A percentile compares a stretch with the other conserved stretches of the same genome.
These are phyloP conservation scores for Botrytis galanthina DNA, from an alignment of 2,329 filamentous ascomycete genomes.

Conservation along the genomic window DNA sequence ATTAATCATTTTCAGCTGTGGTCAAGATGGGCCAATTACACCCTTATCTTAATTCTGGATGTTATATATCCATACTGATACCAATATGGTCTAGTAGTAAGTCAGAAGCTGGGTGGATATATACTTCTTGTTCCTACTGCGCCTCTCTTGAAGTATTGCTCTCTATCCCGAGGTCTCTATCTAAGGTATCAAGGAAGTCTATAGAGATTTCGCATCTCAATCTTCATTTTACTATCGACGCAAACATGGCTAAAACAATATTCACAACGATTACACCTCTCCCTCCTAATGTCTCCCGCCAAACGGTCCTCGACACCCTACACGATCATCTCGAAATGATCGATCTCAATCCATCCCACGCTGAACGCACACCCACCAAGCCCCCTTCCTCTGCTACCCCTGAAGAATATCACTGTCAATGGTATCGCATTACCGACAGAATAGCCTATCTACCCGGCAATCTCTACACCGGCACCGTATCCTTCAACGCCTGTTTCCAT, in stretches of 20 bases:
- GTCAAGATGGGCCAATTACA: constrained; percentile 2
- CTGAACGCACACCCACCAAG: constrained; percentile 65
- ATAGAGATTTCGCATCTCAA: neutral
- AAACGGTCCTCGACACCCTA: constrained; percentile 69
- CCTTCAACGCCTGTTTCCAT: constrained; percentile 79
- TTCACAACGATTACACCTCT: constrained; percentile 81
- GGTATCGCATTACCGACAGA: constrained; percentile 78
- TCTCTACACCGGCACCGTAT: constrained; percentile 64
- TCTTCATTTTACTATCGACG: neutral
- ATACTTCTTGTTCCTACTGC: neutral
- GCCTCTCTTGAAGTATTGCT: neutral
- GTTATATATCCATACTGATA: neutral
- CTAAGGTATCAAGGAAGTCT: neutral
- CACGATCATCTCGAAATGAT: constrained; percentile 83
- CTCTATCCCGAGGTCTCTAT: neutral
- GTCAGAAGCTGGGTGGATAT: neutral
- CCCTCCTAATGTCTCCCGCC: constrained; percentile 63
- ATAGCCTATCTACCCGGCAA: constrained; percentile 69
- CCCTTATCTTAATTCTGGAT: neutral
- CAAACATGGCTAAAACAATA: constrained; percentile 45
- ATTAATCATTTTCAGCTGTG: constrained; percentile 5
- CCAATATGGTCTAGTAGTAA: neutral
- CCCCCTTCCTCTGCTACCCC: constrained; percentile 63
- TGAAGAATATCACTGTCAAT: constrained; percentile 71
- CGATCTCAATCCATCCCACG: constrained; percentile 59